Base-by-base conservation (phyloP, 2,329 filamentous ascomycete genomes). In the Leptographium procerum region DNA sequence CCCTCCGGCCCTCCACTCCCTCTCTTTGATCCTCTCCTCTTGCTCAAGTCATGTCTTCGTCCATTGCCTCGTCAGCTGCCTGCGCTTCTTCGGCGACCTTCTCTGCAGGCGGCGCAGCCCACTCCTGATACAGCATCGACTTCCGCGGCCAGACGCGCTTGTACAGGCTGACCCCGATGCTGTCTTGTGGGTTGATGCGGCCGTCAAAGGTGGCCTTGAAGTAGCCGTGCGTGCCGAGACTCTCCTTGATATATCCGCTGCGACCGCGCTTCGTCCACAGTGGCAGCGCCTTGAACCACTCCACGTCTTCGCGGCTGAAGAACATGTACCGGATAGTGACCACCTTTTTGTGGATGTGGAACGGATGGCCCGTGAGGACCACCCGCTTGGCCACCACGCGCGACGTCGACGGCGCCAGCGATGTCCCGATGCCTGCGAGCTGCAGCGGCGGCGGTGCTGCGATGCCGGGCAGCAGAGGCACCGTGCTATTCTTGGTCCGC, bases 311-410 rank as follows among this genome's bases (percentile, higher is more conserved):
- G 54, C 87, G 79, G 77, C 92, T 95, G 84, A 99, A 99, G 81
- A 99, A 99, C 95, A 99, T 99, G 81, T 99, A 99, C 33, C 94
- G 87, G 52, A 99, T 86, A 0, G 95, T 99, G 60, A 99, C 94
- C 28, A 99, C 79, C 73, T 88, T 91, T 81, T 96, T 96, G 83
- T 99, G 90, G 71, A 99, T 99, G 76, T 99, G 96, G 80, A 90
- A 96, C 0, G 95, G 94, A 69, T 99, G 92, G 19, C 94, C 95
- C 0, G 94, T 96, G 59, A 99, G 80, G 63, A 97, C 89, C 65
- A 95, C 85, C 56, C 94, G 87, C 76, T 99, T 99, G 66, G 92
- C 91, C 61, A 99, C 84, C 58, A 99, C 87, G 45, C 94, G 86
- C 67, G 69, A 84, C 69, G 72, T 91, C 71, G 69, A 86, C 3